Evolutionary conservation across 2,329 filamentous ascomycete genomes (phyloP).

Genomic region (Paracorniculantispora psalliotae): DNA sequence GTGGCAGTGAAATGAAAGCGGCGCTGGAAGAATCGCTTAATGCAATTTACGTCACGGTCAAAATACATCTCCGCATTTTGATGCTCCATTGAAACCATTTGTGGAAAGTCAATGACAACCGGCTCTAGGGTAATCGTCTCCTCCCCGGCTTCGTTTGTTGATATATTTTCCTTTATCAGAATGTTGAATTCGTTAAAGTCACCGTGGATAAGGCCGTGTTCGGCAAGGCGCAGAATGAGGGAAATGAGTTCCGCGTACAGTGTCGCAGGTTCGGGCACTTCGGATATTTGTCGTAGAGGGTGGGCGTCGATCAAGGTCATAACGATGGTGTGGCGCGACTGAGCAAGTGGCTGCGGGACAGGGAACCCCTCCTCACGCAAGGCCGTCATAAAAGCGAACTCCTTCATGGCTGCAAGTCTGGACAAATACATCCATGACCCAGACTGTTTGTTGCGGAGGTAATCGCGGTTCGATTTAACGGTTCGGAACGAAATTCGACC

Average conservation of each 20-base stretch:
- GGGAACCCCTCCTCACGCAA: constrained; percentile 79
- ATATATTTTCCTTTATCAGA: constrained; percentile 71
- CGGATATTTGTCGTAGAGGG: constrained; percentile 81
- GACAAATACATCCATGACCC: constrained; percentile 99
- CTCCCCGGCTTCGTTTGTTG: constrained; percentile 34
- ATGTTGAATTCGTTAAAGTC: constrained; percentile 99
- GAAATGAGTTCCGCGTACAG: constrained; percentile 89
- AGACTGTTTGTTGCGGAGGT: constrained; percentile 72
- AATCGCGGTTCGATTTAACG: constrained; percentile 93
- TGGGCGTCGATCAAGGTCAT: constrained; percentile 94
- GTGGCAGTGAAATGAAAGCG: constrained; percentile 84
- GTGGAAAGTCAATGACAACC: constrained; percentile 93
- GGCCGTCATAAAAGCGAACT: constrained; percentile 90
- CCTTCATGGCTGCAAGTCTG: constrained; percentile 84
- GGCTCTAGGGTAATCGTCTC: constrained; percentile 58
- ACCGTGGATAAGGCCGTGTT: constrained; percentile 87
- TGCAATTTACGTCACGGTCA: constrained; percentile 88
- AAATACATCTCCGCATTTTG: constrained; percentile 95
- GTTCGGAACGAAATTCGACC: constrained; percentile 95
- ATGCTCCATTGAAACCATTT: constrained; percentile 96
- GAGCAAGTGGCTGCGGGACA: constrained; percentile 80
- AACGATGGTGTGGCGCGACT: constrained; percentile 91
- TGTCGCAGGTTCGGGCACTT: constrained; percentile 74
- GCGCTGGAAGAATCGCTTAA: constrained; percentile 89
- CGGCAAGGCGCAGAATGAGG: constrained; percentile 77